Base-by-base conservation (phyloP, 129 eudicot genomes). In the Chrysanthemum makinoi region DNA sequence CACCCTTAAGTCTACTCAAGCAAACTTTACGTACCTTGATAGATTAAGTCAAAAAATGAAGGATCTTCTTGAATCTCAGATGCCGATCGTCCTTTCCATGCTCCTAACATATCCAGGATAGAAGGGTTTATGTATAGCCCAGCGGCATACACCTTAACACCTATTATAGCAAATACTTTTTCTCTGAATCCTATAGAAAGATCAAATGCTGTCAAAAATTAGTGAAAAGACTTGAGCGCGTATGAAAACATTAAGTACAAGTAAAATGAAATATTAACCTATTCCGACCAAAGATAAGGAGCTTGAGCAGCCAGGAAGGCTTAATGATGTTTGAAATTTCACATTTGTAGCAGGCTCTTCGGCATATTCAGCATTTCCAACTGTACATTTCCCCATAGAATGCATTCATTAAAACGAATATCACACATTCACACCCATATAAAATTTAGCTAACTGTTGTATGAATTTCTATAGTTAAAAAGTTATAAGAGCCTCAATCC, bases 121-220 rank as follows among this genome's bases (percentile, higher is more conserved):
- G 87, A 67, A 53, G 80, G 80, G 57, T 89, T 78, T 13, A 82
- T 57, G 66, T 89, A 93, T 11, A 93, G 79, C 24, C 91, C 96
- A 0, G 95, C 96, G 4, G 98, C 98, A 77, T 93, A 93, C 13
- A 93, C 98, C 83, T 93, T 93, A 39, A 93, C 92, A 16, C 95
- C 96, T 22, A 93, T 80, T 16, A 93, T 89, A 10, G 96, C 96
- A 78, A 93, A 89, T 30, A 89, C 92, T 52, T 87, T 93, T 62
- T 93, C 98, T 77, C 98, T 82, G 80, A 81, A 93, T 50, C 98
- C 98, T 93, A 66, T n/a, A 26, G 5, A 22, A 66, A 66, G 48
- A 74, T 53, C 33, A 13, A 22, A 75, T 14, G 79, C 26, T 47
- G n/a, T 59, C 66, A 56, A 0, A 26, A 67, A 6, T 6, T 39